Evolutionary conservation across 371 early-diverging fungal species (phyloP).

Genomic region (Phascolomyces articulosus): DNA sequence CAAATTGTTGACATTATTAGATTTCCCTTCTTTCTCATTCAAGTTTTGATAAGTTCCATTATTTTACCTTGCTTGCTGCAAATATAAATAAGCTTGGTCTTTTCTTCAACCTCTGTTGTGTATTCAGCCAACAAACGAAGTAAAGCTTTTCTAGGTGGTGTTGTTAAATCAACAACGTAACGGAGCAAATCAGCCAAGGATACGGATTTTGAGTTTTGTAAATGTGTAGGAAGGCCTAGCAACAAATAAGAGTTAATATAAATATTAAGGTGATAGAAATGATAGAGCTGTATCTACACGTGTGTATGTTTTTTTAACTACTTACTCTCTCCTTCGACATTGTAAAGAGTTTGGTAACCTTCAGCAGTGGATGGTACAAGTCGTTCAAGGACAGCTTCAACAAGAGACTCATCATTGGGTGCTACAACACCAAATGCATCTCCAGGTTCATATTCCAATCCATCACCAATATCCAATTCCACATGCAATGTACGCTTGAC

Average conservation of each 20-base stretch:
- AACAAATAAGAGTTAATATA: neutral
- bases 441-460: slow-evolving; percentile 72
- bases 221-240: slow-evolving; percentile 64
- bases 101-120: slow-evolving; percentile 67
- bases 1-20: no score
- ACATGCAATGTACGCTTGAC: slow-evolving; percentile 78
- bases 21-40: no score
- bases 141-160: slow-evolving; percentile 77
- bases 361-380: slow-evolving; percentile 41
- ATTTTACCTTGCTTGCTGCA: slow-evolving; percentile 74
- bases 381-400: slow-evolving; percentile 53
- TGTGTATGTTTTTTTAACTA: no score
- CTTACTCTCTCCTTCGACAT: slow-evolving; percentile 44
- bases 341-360: slow-evolving; percentile 35
- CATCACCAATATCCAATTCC: slow-evolving; percentile 64
- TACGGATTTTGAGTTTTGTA: slow-evolving; percentile 48
- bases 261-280: no score
- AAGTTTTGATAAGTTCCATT: no score
- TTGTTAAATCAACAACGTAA: slow-evolving; percentile 75
- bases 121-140: slow-evolving; percentile 83
- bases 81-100: slow-evolving; percentile 72
- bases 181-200: slow-evolving; percentile 66
- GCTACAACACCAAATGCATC: slow-evolving; percentile 87
- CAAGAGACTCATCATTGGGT: slow-evolving; percentile 71
- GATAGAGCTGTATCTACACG: no score